phyloP scores from a whole-genome alignment of 2,329 filamentous ascomycete species.

The Penicillium sp. region DNA sequence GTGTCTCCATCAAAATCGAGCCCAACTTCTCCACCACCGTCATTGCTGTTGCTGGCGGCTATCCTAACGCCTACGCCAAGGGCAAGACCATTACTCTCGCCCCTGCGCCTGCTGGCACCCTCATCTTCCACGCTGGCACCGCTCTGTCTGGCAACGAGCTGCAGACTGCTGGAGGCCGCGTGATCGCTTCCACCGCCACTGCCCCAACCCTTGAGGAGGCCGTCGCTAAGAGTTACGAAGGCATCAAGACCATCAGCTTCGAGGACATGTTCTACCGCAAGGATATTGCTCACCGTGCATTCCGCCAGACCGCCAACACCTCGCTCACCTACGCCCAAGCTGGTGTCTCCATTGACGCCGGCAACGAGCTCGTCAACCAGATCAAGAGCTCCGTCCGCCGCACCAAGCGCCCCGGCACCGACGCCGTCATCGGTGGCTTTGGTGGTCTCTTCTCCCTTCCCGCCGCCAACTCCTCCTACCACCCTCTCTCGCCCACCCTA shows the following conservation, averaged over 20 bases:
- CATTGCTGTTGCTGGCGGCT: constrained; percentile 88
- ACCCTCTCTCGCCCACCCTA: constrained; percentile 70
- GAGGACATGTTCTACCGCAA: constrained; percentile 87
- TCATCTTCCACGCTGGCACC: constrained; percentile 94
- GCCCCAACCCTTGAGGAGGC: constrained; percentile 75
- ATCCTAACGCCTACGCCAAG: constrained; percentile 82
- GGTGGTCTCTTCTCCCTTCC: constrained; percentile 81
- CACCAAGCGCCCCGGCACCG: constrained; percentile 80
- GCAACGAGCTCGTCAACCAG: constrained; percentile 85
- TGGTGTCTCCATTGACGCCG: constrained; percentile 90
- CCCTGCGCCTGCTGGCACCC: constrained; percentile 57
- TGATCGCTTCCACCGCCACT: constrained; percentile 87
- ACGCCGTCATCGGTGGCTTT: constrained; percentile 93
- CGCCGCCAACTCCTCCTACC: constrained; percentile 67
- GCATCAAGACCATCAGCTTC: constrained; percentile 76
- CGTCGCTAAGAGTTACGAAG: constrained; percentile 82
- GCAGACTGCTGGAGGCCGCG: constrained; percentile 78
- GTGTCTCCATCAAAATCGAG: constrained; percentile 66
- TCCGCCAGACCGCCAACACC: constrained; percentile 36
- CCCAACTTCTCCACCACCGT: constrained; percentile 80
- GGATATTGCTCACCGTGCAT: constrained; percentile 78
- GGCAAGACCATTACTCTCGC: constrained; percentile 63
- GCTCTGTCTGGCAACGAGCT: constrained; percentile 62
- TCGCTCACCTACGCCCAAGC: constrained; percentile 85
- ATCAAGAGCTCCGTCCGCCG: constrained; percentile 89